Conservation (phyloP, 2,329 filamentous ascomycete genomes). For the Xylariomycetidae sp. region DNA sequence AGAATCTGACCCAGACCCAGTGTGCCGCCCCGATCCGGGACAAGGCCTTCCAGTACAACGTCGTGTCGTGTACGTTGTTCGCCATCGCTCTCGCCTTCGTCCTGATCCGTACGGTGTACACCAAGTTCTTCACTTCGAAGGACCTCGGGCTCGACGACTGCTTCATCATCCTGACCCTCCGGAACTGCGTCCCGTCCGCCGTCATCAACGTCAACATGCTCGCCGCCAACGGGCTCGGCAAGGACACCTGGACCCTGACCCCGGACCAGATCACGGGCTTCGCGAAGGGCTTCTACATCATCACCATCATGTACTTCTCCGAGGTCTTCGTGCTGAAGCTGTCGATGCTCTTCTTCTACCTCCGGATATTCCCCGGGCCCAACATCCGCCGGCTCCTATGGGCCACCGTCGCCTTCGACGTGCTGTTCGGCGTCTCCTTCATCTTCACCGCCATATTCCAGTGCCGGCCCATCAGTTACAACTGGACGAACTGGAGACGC, state of each 20-base stretch:
- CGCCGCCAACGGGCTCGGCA: constrained; percentile 16
- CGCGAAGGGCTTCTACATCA: constrained; percentile 18
- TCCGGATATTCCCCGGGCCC: constrained; percentile 29
- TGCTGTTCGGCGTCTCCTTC: constrained; percentile 18
- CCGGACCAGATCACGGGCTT: constrained; percentile 20
- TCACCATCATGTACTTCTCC: constrained; percentile 15
- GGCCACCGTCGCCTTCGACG: constrained; percentile 18
- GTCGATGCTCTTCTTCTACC: constrained; percentile 34
- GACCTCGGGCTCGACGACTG: constrained; percentile 13
- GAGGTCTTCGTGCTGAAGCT: constrained; percentile 29
- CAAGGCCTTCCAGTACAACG: constrained; percentile 9
- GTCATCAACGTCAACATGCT: constrained; percentile 12
- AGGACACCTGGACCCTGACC: constrained; percentile 25
- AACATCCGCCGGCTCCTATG: constrained; percentile 10
- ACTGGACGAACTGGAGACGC: constrained; percentile 34
- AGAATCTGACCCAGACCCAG: constrained; percentile 13
- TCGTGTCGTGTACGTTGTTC: constrained; percentile 8
- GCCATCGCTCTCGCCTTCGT: constrained; percentile 7
- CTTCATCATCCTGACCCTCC: constrained; percentile 10
- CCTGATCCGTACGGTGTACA: constrained; percentile 9
- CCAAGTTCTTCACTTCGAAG: constrained; percentile 9
- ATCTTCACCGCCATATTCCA: constrained; percentile 24
- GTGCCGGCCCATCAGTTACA: constrained; percentile 29
- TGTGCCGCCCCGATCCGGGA: constrained; percentile 11
- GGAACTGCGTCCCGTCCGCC: constrained; percentile 11